Evolutionary conservation across 208 protist species (phyloP), one percentile per base, ranked within the genome.

Genomic region (Leishmania martiniquensis): DNA sequence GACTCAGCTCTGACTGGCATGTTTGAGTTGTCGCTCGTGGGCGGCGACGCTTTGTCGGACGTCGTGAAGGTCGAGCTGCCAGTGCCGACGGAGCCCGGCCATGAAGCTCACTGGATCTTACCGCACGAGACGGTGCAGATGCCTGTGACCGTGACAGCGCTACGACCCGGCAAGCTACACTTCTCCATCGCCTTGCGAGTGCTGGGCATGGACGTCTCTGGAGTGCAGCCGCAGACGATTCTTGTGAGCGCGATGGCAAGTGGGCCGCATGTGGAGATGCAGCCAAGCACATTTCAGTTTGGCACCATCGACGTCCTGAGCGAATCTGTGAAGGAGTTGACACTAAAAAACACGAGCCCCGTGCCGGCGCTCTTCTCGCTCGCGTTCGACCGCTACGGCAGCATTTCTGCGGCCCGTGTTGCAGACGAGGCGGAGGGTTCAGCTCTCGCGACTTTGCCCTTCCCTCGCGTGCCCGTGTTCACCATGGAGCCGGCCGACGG

Each of bases 1-100:
- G 90, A 93, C 65, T 96, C 92, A 1, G 89, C 94, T 39, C 83
- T 99, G 66, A 88, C 95, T 15, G 96, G 96, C 25, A 98, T 97
- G 82, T 99, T 98, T 83, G 90, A 98, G 70, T 63, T 99, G 12
- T 77, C 89, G 37, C 68, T 97, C 45, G 85, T 97, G 34, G 86
- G 87, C 47, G 82, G 90, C 34, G 80, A 85, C n/a, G 85, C 73
- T 6, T 77, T 85, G 47, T 74, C 80, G 32, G 77, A 83, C 32
- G 57, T 83, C 12, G 82, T 77, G 6, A 66, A 63, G 20, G 85
- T 85, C 15, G 60, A 75, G 52, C 78, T 85, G 39, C 80, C 80
- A 17, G 74, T 76, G 5, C 72, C 80, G 13, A 32, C 66, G 13
- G 85, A 93, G 32, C 73, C 78, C n/a, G 75, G 71, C 42, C 49